Conservation (phyloP, 108 stramenopile genomes). For the Nitzschia putrida region DNA sequence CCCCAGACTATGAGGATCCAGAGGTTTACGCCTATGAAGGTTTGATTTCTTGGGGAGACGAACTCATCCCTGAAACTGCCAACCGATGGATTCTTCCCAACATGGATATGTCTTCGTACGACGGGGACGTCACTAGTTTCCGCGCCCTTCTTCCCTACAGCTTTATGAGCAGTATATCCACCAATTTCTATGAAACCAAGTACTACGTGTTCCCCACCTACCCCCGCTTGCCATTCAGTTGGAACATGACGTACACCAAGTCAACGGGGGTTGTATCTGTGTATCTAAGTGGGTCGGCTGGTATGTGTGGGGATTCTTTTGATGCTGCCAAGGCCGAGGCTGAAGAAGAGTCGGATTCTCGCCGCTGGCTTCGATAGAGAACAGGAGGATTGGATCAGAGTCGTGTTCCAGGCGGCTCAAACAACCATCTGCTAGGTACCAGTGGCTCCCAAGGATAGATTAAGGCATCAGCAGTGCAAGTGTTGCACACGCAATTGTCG, state of each 20-base stretch:
- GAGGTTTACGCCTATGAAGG: constrained; percentile 34
- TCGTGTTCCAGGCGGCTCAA: too few species aligned
- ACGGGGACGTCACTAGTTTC: constrained; percentile 25
- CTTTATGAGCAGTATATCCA: constrained; percentile 3
- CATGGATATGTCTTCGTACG: constrained; percentile 36
- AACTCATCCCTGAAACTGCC: constrained; percentile 22
- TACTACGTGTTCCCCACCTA: constrained; percentile 26
- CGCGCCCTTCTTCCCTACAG: constrained; percentile 26
- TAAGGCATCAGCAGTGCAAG: too few species aligned
- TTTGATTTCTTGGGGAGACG: constrained; percentile 21
- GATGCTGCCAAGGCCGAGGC: constrained; percentile 18
- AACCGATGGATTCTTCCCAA: constrained; percentile 15
- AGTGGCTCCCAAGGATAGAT: too few species aligned
- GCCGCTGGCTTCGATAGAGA: too few species aligned
- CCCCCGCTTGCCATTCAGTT: constrained; percentile 14
- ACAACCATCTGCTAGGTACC: too few species aligned
- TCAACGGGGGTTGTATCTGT: constrained; percentile 4
- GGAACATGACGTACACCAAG: constrained; percentile 21
- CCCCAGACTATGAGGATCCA: constrained; percentile 20
- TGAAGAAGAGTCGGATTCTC: constrained; percentile 17
- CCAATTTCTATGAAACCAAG: not conserved
- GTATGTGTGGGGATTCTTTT: constrained; percentile 26
- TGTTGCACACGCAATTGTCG: too few species aligned
- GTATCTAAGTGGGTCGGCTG: constrained; percentile 2
- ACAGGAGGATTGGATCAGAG: too few species aligned